Base-by-base conservation (phyloP, 257 asterid genomes). In the Henckelia pumila region DNA sequence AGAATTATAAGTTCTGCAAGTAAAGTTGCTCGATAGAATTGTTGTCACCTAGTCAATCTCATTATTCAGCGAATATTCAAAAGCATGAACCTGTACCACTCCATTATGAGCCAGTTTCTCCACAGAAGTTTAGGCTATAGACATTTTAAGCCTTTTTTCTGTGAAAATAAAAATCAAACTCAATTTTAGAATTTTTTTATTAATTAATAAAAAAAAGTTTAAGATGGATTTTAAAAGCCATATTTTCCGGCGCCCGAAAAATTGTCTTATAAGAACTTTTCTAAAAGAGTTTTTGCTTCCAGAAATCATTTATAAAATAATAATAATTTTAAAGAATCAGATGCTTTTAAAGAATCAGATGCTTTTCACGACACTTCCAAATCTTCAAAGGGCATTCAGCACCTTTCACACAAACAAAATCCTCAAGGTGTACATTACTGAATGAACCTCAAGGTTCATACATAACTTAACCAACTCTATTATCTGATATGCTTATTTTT, bases 371-470 rank as follows among this genome's bases (percentile, higher is more conserved):
- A 47, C 20, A 3, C 20, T 47, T 47, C 20, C 53, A 47, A 47
- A 47, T 14, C 50, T 47, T 47, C 20, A 47, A 16, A 47, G 53
- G 53, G 53, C 53, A 5, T 47, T 4, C 8, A 47, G 1, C 7
- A 16, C 53, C 53, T 16, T 47, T 14, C 53, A 2, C 44, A 21
- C 55, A 49, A 69, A 69, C 6, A 60, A 32, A 13, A 61, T 53
- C 57, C 44, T 22, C 29, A 56, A 63, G 44, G 64, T 59, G 37
- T 22, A 33, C 50, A 26, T 29, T 19, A 62, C 72, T 25, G 32
- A 10, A 55, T 69, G 71, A 50, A 44, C 37, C 57, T 65, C 33
- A 22, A 60, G 50, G 47, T 28, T 35, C 60, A 70, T 53, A 55
- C 65, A 64, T 50, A 52, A 50, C 32, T 61, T 62, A 50, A 53